Conservation (phyloP, 106 monocot genomes). For the Xerophyta viscosa region DNA sequence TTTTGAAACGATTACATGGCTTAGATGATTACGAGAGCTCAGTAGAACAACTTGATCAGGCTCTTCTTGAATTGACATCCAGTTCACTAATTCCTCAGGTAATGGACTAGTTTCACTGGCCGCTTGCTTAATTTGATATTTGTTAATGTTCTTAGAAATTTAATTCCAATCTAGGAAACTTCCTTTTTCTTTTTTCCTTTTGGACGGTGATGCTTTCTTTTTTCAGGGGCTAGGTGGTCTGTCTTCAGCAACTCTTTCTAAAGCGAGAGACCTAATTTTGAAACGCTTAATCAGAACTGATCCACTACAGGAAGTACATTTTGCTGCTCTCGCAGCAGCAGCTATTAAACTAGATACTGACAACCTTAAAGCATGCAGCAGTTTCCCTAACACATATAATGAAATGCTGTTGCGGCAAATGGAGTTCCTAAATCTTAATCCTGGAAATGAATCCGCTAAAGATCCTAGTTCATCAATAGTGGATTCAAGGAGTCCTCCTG, state of each 20-base stretch:
- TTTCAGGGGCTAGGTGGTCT: slow-evolving; percentile 59
- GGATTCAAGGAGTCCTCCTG: not conserved
- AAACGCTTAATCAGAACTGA: slow-evolving; percentile 42
- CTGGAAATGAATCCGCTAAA: not conserved
- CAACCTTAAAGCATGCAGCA: slow-evolving; percentile 9
- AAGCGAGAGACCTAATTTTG: slow-evolving; percentile 49
- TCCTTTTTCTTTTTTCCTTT: too few species aligned
- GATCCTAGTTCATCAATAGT: not conserved
- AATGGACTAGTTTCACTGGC: too few species aligned
- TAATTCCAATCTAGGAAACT: too few species aligned
- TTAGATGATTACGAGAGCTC: slow-evolving; percentile 33
- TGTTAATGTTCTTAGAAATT: too few species aligned
- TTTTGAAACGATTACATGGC: slow-evolving; percentile 28
- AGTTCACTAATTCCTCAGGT: slow-evolving; percentile 59
- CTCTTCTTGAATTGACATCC: slow-evolving; percentile 35
- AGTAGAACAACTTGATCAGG: slow-evolving; percentile 59
- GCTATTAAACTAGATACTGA: slow-evolving; percentile 54
- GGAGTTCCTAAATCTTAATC: slow-evolving; percentile 28
- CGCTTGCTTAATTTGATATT: too few species aligned
- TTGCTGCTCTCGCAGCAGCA: slow-evolving; percentile 42
- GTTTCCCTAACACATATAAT: slow-evolving; percentile 18
- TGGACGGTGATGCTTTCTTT: not conserved
- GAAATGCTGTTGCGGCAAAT: slow-evolving; percentile 29
- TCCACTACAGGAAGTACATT: slow-evolving; percentile 24
- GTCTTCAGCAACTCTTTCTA: slow-evolving; percentile 45